Base-by-base conservation (phyloP, 805 yeast species). In the Kregervanrija delftensis region DNA sequence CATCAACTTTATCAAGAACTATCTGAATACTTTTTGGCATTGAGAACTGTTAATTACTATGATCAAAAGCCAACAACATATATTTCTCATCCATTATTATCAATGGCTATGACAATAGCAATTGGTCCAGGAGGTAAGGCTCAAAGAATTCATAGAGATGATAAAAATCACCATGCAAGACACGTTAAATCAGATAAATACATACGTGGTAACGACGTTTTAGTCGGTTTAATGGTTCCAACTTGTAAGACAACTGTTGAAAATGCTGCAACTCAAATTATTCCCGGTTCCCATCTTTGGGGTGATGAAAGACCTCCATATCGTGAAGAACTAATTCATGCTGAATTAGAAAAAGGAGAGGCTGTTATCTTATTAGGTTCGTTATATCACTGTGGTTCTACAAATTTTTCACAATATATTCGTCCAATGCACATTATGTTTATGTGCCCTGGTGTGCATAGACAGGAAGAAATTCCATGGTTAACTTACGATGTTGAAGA, bases 231-330 rank as follows among this genome's bases (percentile, higher is more conserved):
- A 10, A 42, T 49, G 43, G 48, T 54, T 14, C 57, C 52, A n/a
- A 47, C 51, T 4, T 47, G 49, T 37, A 43, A 44, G 6, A 52
- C 63, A 15, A 60, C 61, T 3, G 51, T 49, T 30, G 60, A 43
- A 30, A 60, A 61, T 47, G 65, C 59, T 12, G 65, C 64, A n/a
- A 60, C 65, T 3, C 50, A 59, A 40, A 48, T 57, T 5, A 56
- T 60, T 37, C 64, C 64, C 5, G 63, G 64, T 3, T 58, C 63
- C 13, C 65, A 60, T 45, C 47, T 61, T n/a, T 60, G 65, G 64
- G 63, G 54, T 28, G 52, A 51, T 41, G 53, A 47, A 28, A 50
- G 55, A 44, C 43, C 49, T 8, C 63, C 64, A n/a, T 40, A 44
- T 17, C 54, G 58, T 30, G 57, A 55, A n/a, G 50, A 52, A 34